phyloP scores from a whole-genome alignment of 2,329 filamentous ascomycete species.

The Neoarthrinium moseri region DNA sequence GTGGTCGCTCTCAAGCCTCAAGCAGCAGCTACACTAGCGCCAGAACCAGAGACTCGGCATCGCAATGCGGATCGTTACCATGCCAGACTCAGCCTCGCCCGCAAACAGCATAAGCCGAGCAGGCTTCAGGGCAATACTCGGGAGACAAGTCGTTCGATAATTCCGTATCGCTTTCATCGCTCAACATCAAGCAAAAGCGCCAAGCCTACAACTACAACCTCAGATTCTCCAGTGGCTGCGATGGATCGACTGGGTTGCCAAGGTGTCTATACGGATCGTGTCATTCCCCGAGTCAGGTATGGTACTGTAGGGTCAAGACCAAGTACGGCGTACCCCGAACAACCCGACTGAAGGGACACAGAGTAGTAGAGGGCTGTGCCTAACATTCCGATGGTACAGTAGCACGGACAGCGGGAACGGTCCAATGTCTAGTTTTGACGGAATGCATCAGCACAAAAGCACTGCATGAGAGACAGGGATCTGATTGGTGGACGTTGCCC shows the following conservation, averaged over 20 bases:
- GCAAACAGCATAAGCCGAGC: neutral
- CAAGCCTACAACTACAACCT: neutral
- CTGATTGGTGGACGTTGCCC: conserved; percentile 4
- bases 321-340: too few species aligned
- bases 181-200: neutral
- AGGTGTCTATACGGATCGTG: too few species aligned
- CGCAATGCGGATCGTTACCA: neutral
- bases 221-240: too few species aligned
- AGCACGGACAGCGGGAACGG: too few species aligned
- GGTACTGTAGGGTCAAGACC: too few species aligned
- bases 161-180: too few species aligned
- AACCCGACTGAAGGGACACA: neutral
- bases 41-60: too few species aligned
- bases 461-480: neutral
- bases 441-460: neutral
- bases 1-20: neutral
- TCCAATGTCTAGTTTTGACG: neutral
- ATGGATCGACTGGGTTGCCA: too few species aligned
- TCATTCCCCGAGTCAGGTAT: too few species aligned
- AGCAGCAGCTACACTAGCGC: neutral
- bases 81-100: conserved; percentile 2
- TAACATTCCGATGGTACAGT: neutral
- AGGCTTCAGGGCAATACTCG: too few species aligned
- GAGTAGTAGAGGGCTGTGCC: neutral
- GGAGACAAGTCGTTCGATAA: too few species aligned